phyloP scores from a whole-genome alignment of 768 basidiomycete genomes.

The Agaricus subrufescens region DNA sequence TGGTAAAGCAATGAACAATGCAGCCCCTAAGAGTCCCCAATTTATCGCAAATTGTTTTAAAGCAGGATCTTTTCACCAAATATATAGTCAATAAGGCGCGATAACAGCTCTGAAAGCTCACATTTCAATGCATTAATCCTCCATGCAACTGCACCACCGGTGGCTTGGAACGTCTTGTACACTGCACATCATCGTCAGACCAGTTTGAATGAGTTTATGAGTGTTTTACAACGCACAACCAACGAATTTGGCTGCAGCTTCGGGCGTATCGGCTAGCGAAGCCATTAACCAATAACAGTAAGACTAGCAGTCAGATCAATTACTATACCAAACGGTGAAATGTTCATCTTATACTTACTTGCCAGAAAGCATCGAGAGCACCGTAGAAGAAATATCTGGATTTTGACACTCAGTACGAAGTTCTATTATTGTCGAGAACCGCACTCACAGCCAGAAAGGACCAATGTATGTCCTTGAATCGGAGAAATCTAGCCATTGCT shows the following conservation, averaged over 20 bases:
- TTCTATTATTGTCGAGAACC: background rate
- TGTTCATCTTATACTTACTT: slow-evolving; percentile 12
- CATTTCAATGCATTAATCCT: slow-evolving; percentile 25
- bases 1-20: slow-evolving; percentile 20
- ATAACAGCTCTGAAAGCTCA: slow-evolving; percentile 2
- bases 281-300: slow-evolving; percentile 28
- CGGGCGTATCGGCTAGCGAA: slow-evolving; percentile 20
- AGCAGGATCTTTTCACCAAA: slow-evolving; percentile 14
- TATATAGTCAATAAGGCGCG: background rate
- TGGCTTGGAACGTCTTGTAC: slow-evolving; percentile 25
- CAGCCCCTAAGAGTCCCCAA: slow-evolving; percentile 21
- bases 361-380: slow-evolving; percentile 26
- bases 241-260: slow-evolving; percentile 23
- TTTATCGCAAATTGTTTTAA: slow-evolving; percentile 22
- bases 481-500: slow-evolving; percentile 23
- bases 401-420: background rate
- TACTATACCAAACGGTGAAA: background rate
- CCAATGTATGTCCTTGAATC: slow-evolving; percentile 18
- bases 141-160: slow-evolving; percentile 25
- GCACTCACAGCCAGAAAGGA: slow-evolving; percentile 23
- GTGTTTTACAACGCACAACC: slow-evolving; percentile 15
- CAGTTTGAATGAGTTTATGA: background rate
- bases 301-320: slow-evolving; percentile 12
- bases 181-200: slow-evolving; percentile 12
- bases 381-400: slow-evolving; percentile 26